Evolutionary conservation across 768 basidiomycete species (phyloP).

Genomic region (Pleurotus tuber-regium): DNA sequence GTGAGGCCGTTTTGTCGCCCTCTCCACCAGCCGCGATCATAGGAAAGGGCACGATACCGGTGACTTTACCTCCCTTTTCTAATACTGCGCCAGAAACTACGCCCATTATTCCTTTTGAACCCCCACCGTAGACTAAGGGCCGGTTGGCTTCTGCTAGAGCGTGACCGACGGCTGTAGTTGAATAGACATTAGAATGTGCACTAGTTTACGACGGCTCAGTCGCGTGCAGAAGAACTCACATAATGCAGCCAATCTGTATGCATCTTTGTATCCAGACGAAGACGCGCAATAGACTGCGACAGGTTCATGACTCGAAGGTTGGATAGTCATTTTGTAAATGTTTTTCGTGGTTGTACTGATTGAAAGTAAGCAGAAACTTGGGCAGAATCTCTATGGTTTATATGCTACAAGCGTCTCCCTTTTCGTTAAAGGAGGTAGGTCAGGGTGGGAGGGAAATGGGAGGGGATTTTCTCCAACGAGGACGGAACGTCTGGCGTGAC

Average conservation of each 20-base stretch:
- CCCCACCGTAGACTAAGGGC: constrained; percentile 86
- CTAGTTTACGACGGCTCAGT: too few species aligned
- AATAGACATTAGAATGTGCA: too few species aligned
- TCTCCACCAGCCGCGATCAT: constrained; percentile 70
- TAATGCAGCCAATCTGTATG: constrained; percentile 63
- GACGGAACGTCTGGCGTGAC: not conserved
- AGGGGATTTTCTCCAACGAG: not conserved
- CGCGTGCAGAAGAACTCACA: constrained; percentile 45
- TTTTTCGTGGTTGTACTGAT: too few species aligned
- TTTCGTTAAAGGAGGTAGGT: not conserved
- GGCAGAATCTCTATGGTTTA: not conserved
- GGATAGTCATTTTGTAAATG: not conserved
- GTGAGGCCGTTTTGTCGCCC: constrained; percentile 39
- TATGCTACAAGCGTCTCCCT: not conserved
- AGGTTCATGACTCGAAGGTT: constrained; percentile 21
- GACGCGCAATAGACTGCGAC: constrained; percentile 89
- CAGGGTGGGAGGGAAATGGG: constrained; percentile 3
- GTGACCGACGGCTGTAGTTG: constrained; percentile 61
- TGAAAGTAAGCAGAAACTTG: not conserved
- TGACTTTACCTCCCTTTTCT: constrained; percentile 66
- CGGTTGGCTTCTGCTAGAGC: constrained; percentile 62
- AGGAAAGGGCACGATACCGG: constrained; percentile 76
- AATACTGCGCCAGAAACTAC: constrained; percentile 65
- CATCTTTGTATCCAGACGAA: constrained; percentile 57
- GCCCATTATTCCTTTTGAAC: constrained; percentile 84